Evolutionary conservation across 768 basidiomycete genomes (phyloP).

Genomic region (Xanthoconium purpureum): DNA sequence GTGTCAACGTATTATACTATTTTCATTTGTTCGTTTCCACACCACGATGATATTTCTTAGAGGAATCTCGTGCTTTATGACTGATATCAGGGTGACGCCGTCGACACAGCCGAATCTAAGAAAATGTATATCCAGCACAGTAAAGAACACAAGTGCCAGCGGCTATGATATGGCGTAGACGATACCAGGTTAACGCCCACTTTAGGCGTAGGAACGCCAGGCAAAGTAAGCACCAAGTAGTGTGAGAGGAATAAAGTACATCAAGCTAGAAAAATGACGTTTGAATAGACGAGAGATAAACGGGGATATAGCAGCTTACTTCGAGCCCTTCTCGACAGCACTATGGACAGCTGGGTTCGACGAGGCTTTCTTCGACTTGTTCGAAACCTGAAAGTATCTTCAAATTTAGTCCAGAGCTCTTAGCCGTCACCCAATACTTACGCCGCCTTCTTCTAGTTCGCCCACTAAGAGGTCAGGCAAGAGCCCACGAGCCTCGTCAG

Average conservation of each 20-base stretch:
- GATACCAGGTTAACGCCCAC: neutral
- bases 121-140: slow-evolving; percentile 21
- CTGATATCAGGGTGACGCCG: neutral
- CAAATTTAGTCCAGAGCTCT: neutral
- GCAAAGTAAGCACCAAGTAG: slow-evolving; percentile 84
- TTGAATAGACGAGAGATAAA: neutral
- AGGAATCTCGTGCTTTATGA: neutral
- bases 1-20: neutral
- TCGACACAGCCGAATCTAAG: neutral
- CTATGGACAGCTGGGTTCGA: slow-evolving; percentile 38
- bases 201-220: slow-evolving; percentile 66
- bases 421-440: slow-evolving; percentile 35
- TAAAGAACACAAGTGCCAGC: slow-evolving; percentile 10
- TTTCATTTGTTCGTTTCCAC: neutral
- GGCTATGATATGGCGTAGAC: slow-evolving; percentile 11
- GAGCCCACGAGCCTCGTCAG: slow-evolving; percentile 90
- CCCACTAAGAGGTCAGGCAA: slow-evolving; percentile 79
- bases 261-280: slow-evolving; percentile 44
- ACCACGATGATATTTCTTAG: neutral
- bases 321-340: slow-evolving; percentile 66
- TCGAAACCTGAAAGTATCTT: slow-evolving; percentile 38
- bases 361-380: slow-evolving; percentile 50
- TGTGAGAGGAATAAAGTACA: slow-evolving; percentile 82
- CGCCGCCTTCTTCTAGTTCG: slow-evolving; percentile 70
- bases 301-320: slow-evolving; percentile 40